Evolutionary conservation across 768 basidiomycete species (phyloP).

Genomic region (Gymnopilus junonius): DNA sequence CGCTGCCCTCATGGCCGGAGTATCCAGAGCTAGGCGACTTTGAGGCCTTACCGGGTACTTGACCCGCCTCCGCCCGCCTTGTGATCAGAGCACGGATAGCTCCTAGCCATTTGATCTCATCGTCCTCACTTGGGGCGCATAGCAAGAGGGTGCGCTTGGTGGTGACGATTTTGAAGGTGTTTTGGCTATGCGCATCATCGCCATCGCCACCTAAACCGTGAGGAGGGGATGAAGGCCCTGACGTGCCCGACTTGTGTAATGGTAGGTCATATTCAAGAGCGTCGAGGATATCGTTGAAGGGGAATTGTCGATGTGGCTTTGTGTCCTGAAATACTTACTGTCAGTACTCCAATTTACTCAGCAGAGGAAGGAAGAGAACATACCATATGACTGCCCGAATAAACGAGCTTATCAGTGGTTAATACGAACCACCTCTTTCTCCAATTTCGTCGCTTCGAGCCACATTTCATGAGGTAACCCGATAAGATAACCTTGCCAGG

Average conservation of each 20-base stretch:
- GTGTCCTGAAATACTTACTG: slow-evolving; percentile 65
- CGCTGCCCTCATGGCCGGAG: slow-evolving; percentile 9
- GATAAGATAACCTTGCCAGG: slow-evolving; percentile 80
- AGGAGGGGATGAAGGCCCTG: slow-evolving; percentile 37
- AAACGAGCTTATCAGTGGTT: slow-evolving; percentile 85
- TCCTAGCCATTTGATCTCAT: slow-evolving; percentile 98
- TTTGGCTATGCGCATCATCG: slow-evolving; percentile 48
- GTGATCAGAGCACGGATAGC: slow-evolving; percentile 92
- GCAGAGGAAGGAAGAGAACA: slow-evolving; percentile 32
- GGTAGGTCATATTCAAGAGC: slow-evolving; percentile 87
- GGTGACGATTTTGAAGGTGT: slow-evolving; percentile 96
- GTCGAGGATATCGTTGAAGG: slow-evolving; percentile 85
- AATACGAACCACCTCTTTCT: slow-evolving; percentile 97
- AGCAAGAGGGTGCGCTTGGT: slow-evolving; percentile 88
- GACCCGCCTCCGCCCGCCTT: slow-evolving; percentile 58
- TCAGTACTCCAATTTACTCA: not conserved
- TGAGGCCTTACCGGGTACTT: slow-evolving; percentile 50
- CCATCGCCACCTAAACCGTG: slow-evolving; percentile 37
- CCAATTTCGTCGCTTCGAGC: slow-evolving; percentile 92
- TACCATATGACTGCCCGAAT: slow-evolving; percentile 96
- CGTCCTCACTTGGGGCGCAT: slow-evolving; percentile 95
- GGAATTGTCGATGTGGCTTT: slow-evolving; percentile 85
- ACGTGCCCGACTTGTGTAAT: slow-evolving; percentile 52
- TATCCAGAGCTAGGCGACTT: slow-evolving; percentile 24
- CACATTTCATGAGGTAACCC: slow-evolving; percentile 97